Conservation (phyloP, 352 stramenopile genomes). For the Pythium scleroteichum region DNA sequence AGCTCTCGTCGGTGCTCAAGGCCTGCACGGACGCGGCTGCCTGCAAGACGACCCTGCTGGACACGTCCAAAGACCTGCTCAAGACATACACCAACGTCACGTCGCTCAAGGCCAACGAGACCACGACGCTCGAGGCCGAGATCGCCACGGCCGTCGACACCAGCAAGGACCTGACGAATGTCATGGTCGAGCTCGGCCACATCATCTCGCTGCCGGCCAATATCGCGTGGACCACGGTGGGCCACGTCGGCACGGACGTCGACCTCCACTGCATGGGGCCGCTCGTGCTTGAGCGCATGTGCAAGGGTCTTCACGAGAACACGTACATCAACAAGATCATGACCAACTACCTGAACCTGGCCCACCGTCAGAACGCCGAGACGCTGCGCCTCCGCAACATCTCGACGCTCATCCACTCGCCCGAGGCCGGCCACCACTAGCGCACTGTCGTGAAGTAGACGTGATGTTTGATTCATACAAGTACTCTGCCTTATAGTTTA, state of each 20-base stretch:
- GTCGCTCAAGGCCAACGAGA: slow-evolving; percentile 20
- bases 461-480: neutral
- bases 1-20: slow-evolving; percentile 39
- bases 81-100: slow-evolving; percentile 60
- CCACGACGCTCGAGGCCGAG: slow-evolving; percentile 31
- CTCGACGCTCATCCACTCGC: slow-evolving; percentile 26
- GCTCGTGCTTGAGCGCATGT: slow-evolving; percentile 54
- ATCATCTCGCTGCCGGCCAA: slow-evolving; percentile 45
- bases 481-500: neutral
- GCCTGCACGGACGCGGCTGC: slow-evolving; percentile 43
- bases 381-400: slow-evolving; percentile 42
- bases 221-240: slow-evolving; percentile 64
- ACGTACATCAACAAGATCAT: slow-evolving; percentile 77
- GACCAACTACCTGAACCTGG: slow-evolving; percentile 65
- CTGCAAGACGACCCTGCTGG: slow-evolving; percentile 47
- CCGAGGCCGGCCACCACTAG: slow-evolving; percentile 21
- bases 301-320: slow-evolving; percentile 69
- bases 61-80: slow-evolving; percentile 43
- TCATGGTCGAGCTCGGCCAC: slow-evolving; percentile 59
- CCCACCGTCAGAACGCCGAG: slow-evolving; percentile 55
- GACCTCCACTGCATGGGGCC: slow-evolving; percentile 77
- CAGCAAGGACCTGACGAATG: slow-evolving; percentile 38
- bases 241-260: slow-evolving; percentile 70
- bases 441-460: neutral
- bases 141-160: slow-evolving; percentile 51